A percentile compares a stretch with the other conserved stretches of the same genome.
phyloP scores from a whole-genome alignment of 2,329 filamentous ascomycete genomes.

The Rosellinia necatrix region DNA sequence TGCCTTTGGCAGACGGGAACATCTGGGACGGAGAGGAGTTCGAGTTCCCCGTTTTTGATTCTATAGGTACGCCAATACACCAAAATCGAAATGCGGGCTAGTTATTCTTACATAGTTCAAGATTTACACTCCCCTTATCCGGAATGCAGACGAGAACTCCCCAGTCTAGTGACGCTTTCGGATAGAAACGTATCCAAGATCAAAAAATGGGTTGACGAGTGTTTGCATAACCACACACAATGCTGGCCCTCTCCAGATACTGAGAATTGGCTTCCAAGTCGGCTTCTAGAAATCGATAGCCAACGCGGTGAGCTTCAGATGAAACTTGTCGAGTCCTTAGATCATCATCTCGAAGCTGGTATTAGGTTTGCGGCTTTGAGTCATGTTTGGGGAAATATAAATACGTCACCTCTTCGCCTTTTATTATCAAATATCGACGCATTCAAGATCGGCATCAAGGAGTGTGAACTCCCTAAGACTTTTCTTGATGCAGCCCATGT shows the following conservation, averaged over 20 bases:
- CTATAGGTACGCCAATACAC: constrained; percentile 16
- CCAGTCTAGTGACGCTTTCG: constrained; percentile 14
- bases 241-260: constrained; percentile 9
- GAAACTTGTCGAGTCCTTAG: constrained; percentile 20
- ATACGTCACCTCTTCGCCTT: constrained; percentile 14
- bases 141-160: constrained; percentile 16
- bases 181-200: constrained; percentile 22
- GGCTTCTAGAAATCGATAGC: constrained; percentile 20
- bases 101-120: background rate
- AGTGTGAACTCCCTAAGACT: constrained; percentile 18
- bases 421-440: constrained; percentile 12
- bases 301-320: background rate
- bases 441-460: constrained; percentile 13
- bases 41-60: constrained; percentile 26
- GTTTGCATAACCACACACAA: constrained; percentile 11
- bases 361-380: constrained; percentile 25
- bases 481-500: constrained; percentile 23
- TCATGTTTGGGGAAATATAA: constrained; percentile 27
- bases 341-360: background rate
- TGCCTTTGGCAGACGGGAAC: constrained; percentile 3
- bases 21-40: constrained; percentile 10
- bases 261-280: constrained; percentile 18
- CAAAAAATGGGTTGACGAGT: constrained; percentile 21
- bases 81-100: background rate
- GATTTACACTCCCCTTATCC: constrained; percentile 4